A percentile compares a stretch with the other conserved stretches of the same genome.
Conservation (phyloP, 108 stramenopile species). For the Pseudonitzschia pungens region DNA sequence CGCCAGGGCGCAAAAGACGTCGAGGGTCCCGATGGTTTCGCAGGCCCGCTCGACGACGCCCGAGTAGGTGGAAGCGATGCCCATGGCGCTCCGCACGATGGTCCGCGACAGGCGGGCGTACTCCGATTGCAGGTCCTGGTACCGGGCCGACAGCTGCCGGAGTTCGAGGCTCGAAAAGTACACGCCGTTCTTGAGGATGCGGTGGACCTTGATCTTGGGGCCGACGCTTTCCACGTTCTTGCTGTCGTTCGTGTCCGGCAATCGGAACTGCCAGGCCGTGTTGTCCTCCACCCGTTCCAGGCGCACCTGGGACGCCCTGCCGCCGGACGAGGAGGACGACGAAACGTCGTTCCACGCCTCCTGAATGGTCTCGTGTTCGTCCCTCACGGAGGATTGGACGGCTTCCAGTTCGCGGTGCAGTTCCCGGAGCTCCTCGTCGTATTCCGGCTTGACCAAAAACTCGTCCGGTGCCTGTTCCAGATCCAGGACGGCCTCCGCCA, state of each 20-base stretch:
- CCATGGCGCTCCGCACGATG: constrained; percentile 78
- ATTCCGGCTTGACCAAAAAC: constrained; percentile 70
- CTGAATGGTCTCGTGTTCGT: constrained; percentile 65
- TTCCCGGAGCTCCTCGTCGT: constrained; percentile 67
- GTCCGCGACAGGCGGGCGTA: constrained; percentile 75
- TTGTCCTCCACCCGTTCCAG: constrained; percentile 62
- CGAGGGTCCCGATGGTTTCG: constrained; percentile 66
- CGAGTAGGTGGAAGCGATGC: constrained; percentile 79
- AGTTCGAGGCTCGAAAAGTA: constrained; percentile 89
- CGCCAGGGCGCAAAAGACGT: constrained; percentile 85
- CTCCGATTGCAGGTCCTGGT: constrained; percentile 60
- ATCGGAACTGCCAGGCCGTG: constrained; percentile 76
- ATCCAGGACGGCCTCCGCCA: constrained; percentile 78
- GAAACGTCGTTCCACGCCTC: constrained; percentile 56
- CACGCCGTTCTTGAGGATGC: constrained; percentile 92
- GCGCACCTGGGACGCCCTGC: constrained; percentile 53
- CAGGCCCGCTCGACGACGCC: constrained; percentile 78
- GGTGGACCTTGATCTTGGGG: constrained; percentile 60
- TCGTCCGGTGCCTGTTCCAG: constrained; percentile 84
- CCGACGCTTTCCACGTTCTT: constrained; percentile 48
- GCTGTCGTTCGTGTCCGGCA: constrained; percentile 71
- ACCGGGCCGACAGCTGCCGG: constrained; percentile 53
- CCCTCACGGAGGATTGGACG: constrained; percentile 64
- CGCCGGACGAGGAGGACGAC: too few relatives aligned
- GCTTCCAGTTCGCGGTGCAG: constrained; percentile 66